Percentiles rank a stretch among this genome's conserved stretches.
Conservation (phyloP, 371 early-diverging fungal genomes). For the Apophysomyces elegans region DNA sequence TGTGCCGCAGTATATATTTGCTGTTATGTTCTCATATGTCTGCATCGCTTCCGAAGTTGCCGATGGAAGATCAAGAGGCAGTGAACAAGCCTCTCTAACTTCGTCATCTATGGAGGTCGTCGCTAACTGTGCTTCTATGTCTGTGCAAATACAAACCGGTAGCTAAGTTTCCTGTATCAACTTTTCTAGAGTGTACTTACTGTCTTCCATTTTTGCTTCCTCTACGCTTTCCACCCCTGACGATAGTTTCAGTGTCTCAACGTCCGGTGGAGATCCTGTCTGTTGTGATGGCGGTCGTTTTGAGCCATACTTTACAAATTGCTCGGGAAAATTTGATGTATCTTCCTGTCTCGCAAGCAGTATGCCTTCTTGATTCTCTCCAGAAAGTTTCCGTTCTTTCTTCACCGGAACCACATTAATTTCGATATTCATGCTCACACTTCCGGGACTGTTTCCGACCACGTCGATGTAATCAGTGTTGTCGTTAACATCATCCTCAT, state of each 20-base stretch:
- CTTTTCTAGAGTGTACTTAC: neutral
- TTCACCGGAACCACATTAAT: neutral
- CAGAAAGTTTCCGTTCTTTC: neutral
- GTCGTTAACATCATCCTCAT: neutral
- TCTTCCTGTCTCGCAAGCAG: neutral
- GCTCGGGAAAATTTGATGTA: conserved; percentile 1
- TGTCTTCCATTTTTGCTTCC: neutral
- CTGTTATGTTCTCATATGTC: conserved; percentile 59
- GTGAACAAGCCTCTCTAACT: neutral
- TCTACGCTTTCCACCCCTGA: neutral
- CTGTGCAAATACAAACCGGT: neutral
- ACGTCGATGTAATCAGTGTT: neutral
- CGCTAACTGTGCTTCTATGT: neutral
- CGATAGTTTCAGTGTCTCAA: neutral
- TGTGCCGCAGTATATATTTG: conserved; percentile 69
- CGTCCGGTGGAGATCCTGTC: neutral
- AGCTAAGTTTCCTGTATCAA: neutral
- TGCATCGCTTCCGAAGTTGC: conserved; percentile 52
- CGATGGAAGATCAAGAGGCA: conserved; percentile 29
- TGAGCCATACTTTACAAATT: conserved; percentile 2
- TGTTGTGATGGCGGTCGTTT: neutral
- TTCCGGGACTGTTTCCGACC: neutral
- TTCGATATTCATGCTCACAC: neutral
- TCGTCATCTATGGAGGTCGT: neutral
- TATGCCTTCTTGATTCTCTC: neutral